A percentile compares a stretch with the other conserved stretches of the same genome.
These are phyloP conservation scores for Hygrophorus russula DNA, from an alignment of 768 basidiomycete genomes.

Conservation along the genomic window DNA sequence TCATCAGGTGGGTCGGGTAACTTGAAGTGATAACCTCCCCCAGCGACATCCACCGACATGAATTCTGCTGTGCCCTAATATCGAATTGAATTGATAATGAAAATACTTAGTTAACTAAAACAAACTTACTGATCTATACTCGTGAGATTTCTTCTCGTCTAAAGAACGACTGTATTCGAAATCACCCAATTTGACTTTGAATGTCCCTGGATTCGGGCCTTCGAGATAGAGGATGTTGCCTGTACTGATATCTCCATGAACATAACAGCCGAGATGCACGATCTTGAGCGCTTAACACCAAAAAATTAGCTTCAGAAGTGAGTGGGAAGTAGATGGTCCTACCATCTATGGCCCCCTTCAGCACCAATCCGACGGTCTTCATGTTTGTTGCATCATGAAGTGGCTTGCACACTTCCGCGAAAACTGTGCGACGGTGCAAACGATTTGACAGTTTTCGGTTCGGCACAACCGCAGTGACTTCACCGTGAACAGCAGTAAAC, in stretches of 20 bases:
- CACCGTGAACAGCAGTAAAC: too few species aligned
- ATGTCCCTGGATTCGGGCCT: too few species aligned
- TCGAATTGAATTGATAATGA: background rate
- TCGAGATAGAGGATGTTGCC: constrained; percentile 7
- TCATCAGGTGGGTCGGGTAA: background rate
- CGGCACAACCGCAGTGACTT: too few species aligned
- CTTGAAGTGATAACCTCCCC: background rate
- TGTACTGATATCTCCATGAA: constrained; percentile 11
- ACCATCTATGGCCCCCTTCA: constrained; percentile 4
- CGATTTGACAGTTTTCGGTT: background rate
- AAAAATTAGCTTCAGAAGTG: background rate
- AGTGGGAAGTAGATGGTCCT: background rate
- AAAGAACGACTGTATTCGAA: constrained; percentile 5
- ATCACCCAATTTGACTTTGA: constrained; percentile 7
- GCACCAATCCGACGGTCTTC: background rate
- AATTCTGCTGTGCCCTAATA: constrained; percentile 10
- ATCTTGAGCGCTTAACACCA: constrained; percentile 4
- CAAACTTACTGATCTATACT: constrained; percentile 5
- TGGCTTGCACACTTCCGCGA: background rate
- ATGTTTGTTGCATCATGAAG: background rate
- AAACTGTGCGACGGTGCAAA: background rate
- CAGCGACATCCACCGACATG: constrained; percentile 8
- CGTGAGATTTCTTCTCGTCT: background rate
- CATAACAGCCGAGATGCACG: constrained; percentile 3
- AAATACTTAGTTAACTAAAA: background rate